phyloP scores from a whole-genome alignment of 371 early-diverging fungal genomes.

The Rhizopus microsporus region DNA sequence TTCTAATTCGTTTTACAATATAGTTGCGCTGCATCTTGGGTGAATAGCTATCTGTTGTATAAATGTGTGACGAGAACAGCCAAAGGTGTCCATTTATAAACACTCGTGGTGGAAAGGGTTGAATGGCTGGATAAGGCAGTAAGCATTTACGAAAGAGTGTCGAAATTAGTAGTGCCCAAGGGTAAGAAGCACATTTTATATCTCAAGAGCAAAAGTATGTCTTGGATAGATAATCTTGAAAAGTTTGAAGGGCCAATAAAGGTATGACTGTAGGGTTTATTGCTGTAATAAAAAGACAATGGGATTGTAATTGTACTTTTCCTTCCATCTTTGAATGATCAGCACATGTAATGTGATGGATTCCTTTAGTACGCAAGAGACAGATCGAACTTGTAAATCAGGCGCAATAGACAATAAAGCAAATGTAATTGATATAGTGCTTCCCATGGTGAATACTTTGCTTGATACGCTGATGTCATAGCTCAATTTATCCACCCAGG shows the following conservation, averaged over 20 bases:
- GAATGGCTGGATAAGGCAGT: slow-evolving; percentile 55
- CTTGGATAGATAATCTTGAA: slow-evolving; percentile 12
- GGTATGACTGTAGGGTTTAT: slow-evolving; percentile 21
- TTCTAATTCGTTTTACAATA: too few relatives aligned
- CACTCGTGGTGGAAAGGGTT: neutral
- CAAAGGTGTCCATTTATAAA: slow-evolving; percentile 35
- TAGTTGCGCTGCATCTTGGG: too few relatives aligned
- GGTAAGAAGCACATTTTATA: slow-evolving; percentile 56
- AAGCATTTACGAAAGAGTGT: slow-evolving; percentile 51
- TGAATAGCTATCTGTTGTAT: too few relatives aligned
- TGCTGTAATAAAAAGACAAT: neutral
- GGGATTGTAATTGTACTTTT: slow-evolving; percentile 9
- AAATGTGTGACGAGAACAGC: slow-evolving; percentile 27
- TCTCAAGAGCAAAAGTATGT: slow-evolving; percentile 66
- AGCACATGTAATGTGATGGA: slow-evolving; percentile 33
- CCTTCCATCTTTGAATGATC: slow-evolving; percentile 39
- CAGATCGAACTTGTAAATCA: slow-evolving; percentile 32
- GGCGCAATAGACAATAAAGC: slow-evolving; percentile 38
- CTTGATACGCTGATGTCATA: slow-evolving; percentile 49
- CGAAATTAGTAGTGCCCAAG: slow-evolving; percentile 47
- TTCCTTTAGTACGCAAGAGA: slow-evolving; percentile 43
- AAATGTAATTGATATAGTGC: slow-evolving; percentile 43
- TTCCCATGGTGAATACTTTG: slow-evolving; percentile 36
- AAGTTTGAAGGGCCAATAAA: slow-evolving; percentile 19
- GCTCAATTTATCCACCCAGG: slow-evolving; percentile 47